Conservation (phyloP, 2,329 filamentous ascomycete species). For the Sclerotinia sclerotiorum region DNA sequence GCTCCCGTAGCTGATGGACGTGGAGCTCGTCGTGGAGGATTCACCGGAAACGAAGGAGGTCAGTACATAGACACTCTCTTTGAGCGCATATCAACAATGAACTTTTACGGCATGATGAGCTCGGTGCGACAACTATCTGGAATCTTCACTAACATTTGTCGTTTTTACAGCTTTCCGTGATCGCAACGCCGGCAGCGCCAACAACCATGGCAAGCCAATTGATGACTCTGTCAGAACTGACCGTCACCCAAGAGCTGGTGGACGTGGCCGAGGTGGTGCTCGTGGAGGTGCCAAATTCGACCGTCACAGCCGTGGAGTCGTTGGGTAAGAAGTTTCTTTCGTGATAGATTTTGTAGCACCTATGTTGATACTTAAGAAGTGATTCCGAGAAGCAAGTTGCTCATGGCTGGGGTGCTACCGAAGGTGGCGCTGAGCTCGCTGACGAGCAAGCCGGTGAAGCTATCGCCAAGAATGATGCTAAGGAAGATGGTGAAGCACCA, state of each 20-base stretch:
- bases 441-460: conserved; percentile 90
- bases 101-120: neutral
- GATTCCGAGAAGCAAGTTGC: conserved; percentile 84
- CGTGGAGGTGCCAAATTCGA: conserved; percentile 41
- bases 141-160: conserved; percentile 22
- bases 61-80: conserved; percentile 47
- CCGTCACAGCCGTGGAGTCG: conserved; percentile 42
- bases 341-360: neutral
- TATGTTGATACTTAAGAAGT: conserved; percentile 44
- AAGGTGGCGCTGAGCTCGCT: conserved; percentile 79
- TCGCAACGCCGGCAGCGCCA: conserved; percentile 74
- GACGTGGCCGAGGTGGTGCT: conserved; percentile 50
- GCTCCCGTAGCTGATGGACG: conserved; percentile 33
- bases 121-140: neutral
- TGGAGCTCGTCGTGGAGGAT: conserved; percentile 51
- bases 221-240: conserved; percentile 63
- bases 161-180: conserved; percentile 75
- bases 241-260: conserved; percentile 56
- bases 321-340: conserved; percentile 33
- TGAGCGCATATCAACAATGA: neutral
- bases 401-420: conserved; percentile 83
- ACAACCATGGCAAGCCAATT: conserved; percentile 78
- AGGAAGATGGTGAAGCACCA: conserved; percentile 57
- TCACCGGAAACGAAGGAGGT: conserved; percentile 85
- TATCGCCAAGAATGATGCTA: conserved; percentile 83